phyloP scores from a whole-genome alignment of 805 yeast species.

The Saturnispora zaruensis region DNA sequence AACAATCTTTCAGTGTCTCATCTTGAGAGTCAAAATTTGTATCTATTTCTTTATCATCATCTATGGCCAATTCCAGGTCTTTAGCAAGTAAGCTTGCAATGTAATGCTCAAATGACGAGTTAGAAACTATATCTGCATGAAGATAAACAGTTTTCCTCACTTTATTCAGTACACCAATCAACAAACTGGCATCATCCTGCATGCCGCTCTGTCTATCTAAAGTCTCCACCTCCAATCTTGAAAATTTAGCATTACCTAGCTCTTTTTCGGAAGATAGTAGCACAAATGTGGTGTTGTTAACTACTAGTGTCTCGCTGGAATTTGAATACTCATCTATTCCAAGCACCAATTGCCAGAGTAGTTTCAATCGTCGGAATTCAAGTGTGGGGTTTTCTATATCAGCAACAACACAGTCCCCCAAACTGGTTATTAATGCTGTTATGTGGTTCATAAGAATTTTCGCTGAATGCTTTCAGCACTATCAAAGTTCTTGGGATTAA shows the following conservation, averaged over 20 bases:
- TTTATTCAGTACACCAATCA: constrained; percentile 8
- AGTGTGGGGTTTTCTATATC: not conserved
- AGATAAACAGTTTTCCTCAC: constrained; percentile 5
- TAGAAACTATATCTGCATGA: not conserved
- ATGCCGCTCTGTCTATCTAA: not conserved
- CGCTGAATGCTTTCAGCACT: not conserved
- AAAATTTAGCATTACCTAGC: not conserved
- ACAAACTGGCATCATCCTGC: constrained; percentile 5
- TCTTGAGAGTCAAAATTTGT: not conserved
- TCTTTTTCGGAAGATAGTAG: not conserved
- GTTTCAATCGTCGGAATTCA: constrained; percentile 3
- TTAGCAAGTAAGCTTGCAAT: not conserved
- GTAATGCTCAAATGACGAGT: not conserved
- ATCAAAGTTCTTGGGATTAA: not conserved
- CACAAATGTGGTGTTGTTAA: not conserved
- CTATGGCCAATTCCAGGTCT: constrained; percentile 1
- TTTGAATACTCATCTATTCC: not conserved
- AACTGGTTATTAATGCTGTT: constrained; percentile 2
- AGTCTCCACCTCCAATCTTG: not conserved
- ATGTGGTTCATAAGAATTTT: constrained; percentile 1
- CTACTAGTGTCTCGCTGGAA: not conserved
- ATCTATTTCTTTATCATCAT: not conserved
- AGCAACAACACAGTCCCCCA: not conserved
- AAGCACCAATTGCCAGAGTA: constrained; percentile 5
- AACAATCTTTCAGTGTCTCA: not conserved